Conservation (phyloP, 345 rosid species). For the Syzygium aromaticum region DNA sequence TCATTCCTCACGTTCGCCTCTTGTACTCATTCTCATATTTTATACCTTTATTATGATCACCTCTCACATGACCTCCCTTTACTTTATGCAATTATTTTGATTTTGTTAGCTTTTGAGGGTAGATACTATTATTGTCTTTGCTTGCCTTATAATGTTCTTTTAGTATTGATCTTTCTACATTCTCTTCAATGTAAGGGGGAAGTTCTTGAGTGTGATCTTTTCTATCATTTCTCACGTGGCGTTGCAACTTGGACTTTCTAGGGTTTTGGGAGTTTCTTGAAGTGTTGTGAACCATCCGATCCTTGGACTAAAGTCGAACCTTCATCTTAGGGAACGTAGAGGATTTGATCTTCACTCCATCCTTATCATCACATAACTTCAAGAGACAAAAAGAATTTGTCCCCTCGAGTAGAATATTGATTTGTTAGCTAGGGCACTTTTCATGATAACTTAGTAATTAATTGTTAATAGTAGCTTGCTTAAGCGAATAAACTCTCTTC, state of each 20-base stretch:
- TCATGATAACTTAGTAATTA: background rate
- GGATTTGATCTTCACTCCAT: background rate
- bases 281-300: background rate
- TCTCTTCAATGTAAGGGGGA: background rate
- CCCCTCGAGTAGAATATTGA: background rate
- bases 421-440: background rate
- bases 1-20: slow-evolving; percentile 33
- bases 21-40: background rate
- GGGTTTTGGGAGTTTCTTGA: background rate
- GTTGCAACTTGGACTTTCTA: background rate
- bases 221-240: background rate
- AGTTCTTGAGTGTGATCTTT: background rate
- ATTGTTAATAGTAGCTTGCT: background rate
- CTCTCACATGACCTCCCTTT: slow-evolving; percentile 13
- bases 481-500: background rate
- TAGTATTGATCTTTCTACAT: background rate
- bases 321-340: background rate
- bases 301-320: background rate
- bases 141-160: background rate
- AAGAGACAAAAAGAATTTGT: background rate
- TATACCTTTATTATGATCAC: slow-evolving; percentile 16
- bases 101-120: background rate
- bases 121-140: slow-evolving; percentile 7
- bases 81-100: background rate
- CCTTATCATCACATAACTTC: background rate